Conservation (phyloP, 768 basidiomycete species). For the Lactarius sanguifluus region DNA sequence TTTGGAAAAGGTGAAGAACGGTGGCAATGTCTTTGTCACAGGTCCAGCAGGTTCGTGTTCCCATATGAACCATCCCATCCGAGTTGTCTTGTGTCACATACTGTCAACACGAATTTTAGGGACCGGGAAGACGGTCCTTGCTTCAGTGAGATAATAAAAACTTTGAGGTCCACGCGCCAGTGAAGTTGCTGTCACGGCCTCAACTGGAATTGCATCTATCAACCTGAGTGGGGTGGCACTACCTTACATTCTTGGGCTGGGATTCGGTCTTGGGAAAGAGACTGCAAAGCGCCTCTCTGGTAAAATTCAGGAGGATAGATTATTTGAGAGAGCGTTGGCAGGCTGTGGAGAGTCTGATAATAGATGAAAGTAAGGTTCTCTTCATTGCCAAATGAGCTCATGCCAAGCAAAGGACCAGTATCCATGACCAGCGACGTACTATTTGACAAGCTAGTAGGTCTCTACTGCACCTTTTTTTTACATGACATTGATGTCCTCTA, state of each 20-base stretch:
- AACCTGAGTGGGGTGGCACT: conserved; percentile 67
- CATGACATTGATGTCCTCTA: conserved; percentile 34
- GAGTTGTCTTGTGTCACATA: too few relatives aligned
- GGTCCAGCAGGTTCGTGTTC: conserved; percentile 70
- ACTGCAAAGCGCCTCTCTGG: conserved; percentile 50
- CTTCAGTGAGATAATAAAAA: conserved; percentile 70
- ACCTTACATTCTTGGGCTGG: conserved; percentile 86
- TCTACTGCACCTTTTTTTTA: not conserved
- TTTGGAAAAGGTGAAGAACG: conserved; percentile 52
- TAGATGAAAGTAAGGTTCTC: conserved; percentile 73
- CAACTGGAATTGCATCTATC: conserved; percentile 75
- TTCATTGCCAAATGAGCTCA: not conserved
- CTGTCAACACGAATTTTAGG: conserved; percentile 38
- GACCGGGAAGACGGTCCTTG: conserved; percentile 80
- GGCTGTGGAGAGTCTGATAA: conserved; percentile 57
- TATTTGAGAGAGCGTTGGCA: conserved; percentile 57
- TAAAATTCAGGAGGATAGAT: conserved; percentile 49
- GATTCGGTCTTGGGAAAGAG: conserved; percentile 69
- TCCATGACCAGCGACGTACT: conserved; percentile 84
- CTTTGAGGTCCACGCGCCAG: conserved; percentile 36
- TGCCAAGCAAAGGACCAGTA: conserved; percentile 46
- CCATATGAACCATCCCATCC: not conserved
- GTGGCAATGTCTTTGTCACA: conserved; percentile 78
- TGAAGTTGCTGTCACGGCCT: conserved; percentile 73
- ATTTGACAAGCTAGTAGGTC: conserved; percentile 75